Base-by-base conservation (phyloP, 1,284 basidiomycete genomes). In the Moniliella sp. region DNA sequence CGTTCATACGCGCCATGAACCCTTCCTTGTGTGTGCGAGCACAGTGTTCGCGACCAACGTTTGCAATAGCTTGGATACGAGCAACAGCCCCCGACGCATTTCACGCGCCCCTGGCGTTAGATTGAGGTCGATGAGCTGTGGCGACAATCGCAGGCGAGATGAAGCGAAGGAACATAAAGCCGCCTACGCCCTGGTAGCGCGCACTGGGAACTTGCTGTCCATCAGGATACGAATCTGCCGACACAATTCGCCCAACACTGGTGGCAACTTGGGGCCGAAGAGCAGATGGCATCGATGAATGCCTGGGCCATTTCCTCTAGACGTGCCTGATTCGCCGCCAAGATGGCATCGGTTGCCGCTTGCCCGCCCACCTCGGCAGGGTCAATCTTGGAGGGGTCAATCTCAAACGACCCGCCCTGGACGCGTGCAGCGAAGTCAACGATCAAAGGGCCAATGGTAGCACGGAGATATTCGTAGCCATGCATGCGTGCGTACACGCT, bases 71-170 rank as follows among this genome's bases (percentile, higher is more conserved):
- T 55, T 55, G 37, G 43, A 45, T 37, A 55, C 46, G 26, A 55
- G 31, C 18, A 55, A 41, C 17, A 55, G 26, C 5, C 51, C 51
- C 9, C 49, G 36, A 10, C 50, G 45, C 2, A 52, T 34, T 23
- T 52, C 51, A 21, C 43, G 46, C 28, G 42, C 42, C 1, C 47
- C 40, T 1, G 42, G 45, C 1, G 48, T 46, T 7, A 55, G 39
- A 27, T 55, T 48, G 42, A 55, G 45, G 28, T 55, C 51, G 40
- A 55, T 55, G 33, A 46, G 48, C 33, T 52, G 43, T 3, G 51
- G 51, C 45, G 5, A 52, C 51, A 8, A 55, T 43, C 7, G 48
- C 51, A 1, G 51, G 51, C 23, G 41, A 48, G 40, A 55, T 55
- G 38, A 55, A 50, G 18, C 51, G 45, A 16, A 55, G 39, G 30